phyloP scores from a whole-genome alignment of 73 alveolate genomes.

The Paramecium pentaurelia region DNA sequence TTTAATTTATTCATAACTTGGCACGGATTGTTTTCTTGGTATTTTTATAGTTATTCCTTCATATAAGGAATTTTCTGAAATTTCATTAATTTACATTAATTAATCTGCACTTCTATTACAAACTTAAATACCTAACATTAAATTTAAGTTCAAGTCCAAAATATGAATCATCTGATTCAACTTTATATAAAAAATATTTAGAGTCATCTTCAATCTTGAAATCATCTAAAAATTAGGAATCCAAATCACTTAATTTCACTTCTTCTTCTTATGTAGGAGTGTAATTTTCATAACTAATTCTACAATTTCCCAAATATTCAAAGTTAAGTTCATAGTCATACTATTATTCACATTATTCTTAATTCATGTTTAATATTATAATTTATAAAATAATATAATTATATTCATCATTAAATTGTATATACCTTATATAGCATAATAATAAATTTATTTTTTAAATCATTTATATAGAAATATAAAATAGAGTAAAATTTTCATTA shows the following conservation, averaged over 20 bases:
- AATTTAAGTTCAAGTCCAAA: conserved; percentile 39
- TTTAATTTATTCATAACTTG: background rate
- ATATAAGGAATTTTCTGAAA: background rate
- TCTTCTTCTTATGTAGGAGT: background rate
- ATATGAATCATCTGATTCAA: conserved; percentile 35
- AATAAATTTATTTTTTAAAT: background rate
- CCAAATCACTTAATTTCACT: background rate
- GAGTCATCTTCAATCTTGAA: background rate
- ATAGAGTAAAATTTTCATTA: background rate
- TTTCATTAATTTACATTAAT: background rate
- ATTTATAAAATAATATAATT: background rate
- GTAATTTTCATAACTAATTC: background rate
- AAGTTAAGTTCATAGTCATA: background rate
- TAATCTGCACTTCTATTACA: background rate
- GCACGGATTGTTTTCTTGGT: background rate
- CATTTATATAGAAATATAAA: background rate
- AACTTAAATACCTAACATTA: background rate
- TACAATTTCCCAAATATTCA: background rate
- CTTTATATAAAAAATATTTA: conserved; percentile 45
- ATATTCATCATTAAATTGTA: too few species aligned
- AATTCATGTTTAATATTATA: background rate
- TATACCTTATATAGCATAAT: too few species aligned
- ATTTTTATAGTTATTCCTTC: background rate
- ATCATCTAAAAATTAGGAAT: background rate
- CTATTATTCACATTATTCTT: background rate